Conservation (phyloP, 176 grass and related monocot genomes). For the Neostapfia colusana region DNA sequence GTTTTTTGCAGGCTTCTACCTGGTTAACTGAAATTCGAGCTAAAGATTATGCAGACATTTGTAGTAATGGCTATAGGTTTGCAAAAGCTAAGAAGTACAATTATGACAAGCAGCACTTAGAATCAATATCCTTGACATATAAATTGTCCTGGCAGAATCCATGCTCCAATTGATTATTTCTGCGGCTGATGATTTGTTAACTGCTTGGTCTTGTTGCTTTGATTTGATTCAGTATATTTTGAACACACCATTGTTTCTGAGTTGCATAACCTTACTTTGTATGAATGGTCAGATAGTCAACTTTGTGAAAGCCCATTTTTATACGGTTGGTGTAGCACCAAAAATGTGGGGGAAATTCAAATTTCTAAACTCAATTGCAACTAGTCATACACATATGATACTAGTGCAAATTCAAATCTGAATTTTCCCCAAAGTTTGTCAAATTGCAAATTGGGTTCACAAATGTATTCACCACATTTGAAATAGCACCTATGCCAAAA, state of each 20-base stretch:
- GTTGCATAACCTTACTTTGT: background rate
- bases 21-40: background rate
- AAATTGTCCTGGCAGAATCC: conserved; percentile 9
- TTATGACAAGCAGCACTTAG: background rate
- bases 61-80: background rate
- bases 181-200: background rate
- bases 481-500: too few species aligned
- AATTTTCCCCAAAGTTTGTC: too few species aligned
- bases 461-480: too few species aligned
- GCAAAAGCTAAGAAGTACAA: background rate
- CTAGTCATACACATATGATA: too few species aligned
- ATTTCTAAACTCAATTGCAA: too few species aligned
- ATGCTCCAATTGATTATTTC: background rate
- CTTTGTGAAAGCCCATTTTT: too few species aligned
- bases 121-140: background rate
- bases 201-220: conserved; percentile 1
- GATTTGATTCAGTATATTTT: background rate
- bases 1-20: too few species aligned
- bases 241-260: background rate
- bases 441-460: too few species aligned
- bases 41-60: background rate
- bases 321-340: too few species aligned
- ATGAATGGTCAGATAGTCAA: background rate
- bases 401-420: too few species aligned
- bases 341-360: too few species aligned